These are phyloP conservation scores for Melampsora americana DNA, from an alignment of 1,284 basidiomycete species.

Conservation along the genomic window DNA sequence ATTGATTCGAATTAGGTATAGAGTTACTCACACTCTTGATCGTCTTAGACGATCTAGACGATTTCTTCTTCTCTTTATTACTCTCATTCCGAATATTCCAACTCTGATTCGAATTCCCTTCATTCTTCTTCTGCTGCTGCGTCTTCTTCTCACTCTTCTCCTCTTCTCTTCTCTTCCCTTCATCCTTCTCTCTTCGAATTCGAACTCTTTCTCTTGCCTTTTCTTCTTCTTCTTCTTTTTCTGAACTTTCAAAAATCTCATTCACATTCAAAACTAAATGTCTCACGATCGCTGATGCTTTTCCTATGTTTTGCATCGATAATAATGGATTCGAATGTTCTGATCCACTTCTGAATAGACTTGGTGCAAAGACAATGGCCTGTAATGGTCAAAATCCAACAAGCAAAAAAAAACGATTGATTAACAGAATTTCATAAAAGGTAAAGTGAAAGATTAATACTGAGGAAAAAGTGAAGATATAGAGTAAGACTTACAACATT, in stretches of 20 bases:
- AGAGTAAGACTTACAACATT: constrained; percentile 38
- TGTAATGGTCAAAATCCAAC: too few relatives aligned
- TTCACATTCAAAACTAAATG: constrained; percentile 31
- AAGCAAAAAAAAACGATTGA: not conserved
- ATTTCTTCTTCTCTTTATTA: not conserved
- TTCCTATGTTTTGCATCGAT: constrained; percentile 43
- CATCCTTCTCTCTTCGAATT: too few relatives aligned
- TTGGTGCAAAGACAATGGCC: constrained; percentile 41
- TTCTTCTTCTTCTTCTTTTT: not conserved
- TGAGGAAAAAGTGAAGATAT: too few relatives aligned
- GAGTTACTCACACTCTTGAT: too few relatives aligned
- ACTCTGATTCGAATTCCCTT: not conserved
- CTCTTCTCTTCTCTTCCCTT: too few relatives aligned
- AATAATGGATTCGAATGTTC: constrained; percentile 43
- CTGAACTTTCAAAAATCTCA: not conserved
- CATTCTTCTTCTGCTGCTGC: not conserved
- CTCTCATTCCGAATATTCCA: not conserved
- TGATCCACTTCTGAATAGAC: constrained; percentile 39
- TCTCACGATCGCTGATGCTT: constrained; percentile 39
- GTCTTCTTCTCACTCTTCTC: not conserved
- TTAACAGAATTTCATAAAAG: too few relatives aligned
- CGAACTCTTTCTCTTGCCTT: not conserved
- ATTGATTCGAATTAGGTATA: not conserved
- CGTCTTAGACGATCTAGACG: too few relatives aligned
- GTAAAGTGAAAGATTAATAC: too few relatives aligned